Conservation (phyloP, 1,139 yeast species). For the Hemisphaericaspora xylanilytica region DNA sequence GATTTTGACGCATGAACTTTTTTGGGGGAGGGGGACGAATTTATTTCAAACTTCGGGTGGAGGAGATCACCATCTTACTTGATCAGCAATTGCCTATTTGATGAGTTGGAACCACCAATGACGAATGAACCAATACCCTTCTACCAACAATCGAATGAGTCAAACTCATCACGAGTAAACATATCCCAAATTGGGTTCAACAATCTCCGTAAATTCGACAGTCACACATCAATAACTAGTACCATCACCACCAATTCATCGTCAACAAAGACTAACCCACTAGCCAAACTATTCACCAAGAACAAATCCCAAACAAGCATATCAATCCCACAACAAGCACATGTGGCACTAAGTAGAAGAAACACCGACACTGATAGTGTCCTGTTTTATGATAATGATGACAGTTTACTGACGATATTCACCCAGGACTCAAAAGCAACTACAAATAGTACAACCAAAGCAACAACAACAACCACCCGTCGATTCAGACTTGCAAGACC, state of each 20-base stretch:
- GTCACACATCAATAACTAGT: constrained; percentile 29
- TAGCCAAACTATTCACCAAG: constrained; percentile 35
- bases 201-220: constrained; percentile 34
- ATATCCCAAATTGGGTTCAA: constrained; percentile 43
- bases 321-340: constrained; percentile 1
- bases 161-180: constrained; percentile 20
- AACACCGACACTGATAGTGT: not conserved
- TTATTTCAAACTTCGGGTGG: too few species aligned
- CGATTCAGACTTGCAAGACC: constrained; percentile 2
- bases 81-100: too few species aligned
- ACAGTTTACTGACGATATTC: constrained; percentile 5
- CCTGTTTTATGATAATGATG: constrained; percentile 12
- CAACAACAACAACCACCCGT: not conserved
- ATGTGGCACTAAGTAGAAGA: not conserved
- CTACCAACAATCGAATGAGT: constrained; percentile 22
- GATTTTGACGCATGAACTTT: too few species aligned
- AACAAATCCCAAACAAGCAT: constrained; percentile 27
- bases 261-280: constrained; percentile 25
- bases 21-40: too few species aligned
- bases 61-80: too few species aligned
- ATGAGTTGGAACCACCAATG: too few species aligned
- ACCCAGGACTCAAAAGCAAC: constrained; percentile 10
- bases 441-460: constrained; percentile 3
- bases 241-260: constrained; percentile 24
- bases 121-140: constrained; percentile 8